phyloP scores from a whole-genome alignment of 805 yeast species.

The Lipomyces anomalus region DNA sequence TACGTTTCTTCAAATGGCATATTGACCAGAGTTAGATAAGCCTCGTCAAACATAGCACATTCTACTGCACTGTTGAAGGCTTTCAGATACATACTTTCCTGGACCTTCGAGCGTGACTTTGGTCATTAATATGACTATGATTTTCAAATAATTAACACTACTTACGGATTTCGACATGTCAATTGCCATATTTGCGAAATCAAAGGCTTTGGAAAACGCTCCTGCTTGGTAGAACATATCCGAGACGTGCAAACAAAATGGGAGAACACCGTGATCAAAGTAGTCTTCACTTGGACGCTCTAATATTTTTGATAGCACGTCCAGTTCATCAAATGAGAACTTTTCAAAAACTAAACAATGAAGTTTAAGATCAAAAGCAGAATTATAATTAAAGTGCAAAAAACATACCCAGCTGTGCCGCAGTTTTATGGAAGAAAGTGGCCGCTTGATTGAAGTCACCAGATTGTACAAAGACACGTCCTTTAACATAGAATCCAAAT shows the following conservation, averaged over 20 bases:
- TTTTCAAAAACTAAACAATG: no score
- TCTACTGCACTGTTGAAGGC: slow-evolving; percentile 10
- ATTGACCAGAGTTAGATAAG: slow-evolving; percentile 18
- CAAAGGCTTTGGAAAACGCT: slow-evolving; percentile 35
- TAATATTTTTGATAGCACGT: no score
- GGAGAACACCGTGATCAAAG: slow-evolving; percentile 33
- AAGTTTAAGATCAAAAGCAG: no score
- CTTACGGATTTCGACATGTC: slow-evolving; percentile 6
- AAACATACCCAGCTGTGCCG: no score
- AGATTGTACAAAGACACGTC: slow-evolving; percentile 8
- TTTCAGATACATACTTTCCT: neutral
- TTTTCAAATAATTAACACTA: neutral
- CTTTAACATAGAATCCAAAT: slow-evolving; percentile 9
- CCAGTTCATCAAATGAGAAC: no score
- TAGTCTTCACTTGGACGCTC: slow-evolving; percentile 17
- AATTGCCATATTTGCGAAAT: slow-evolving; percentile 32
- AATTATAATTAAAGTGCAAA: no score
- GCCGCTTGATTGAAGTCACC: slow-evolving; percentile 4
- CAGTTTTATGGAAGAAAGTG: slow-evolving; percentile 2
- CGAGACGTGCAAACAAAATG: slow-evolving; percentile 38
- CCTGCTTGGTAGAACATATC: slow-evolving; percentile 35
- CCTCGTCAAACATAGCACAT: slow-evolving; percentile 23
- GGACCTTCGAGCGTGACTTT: slow-evolving; percentile 22
- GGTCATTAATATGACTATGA: neutral
- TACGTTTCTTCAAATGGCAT: neutral